Evolutionary conservation across 768 basidiomycete species (phyloP), one percentile per base, ranked within the genome.

Genomic region (Chalciporus pseudorubinellus): DNA sequence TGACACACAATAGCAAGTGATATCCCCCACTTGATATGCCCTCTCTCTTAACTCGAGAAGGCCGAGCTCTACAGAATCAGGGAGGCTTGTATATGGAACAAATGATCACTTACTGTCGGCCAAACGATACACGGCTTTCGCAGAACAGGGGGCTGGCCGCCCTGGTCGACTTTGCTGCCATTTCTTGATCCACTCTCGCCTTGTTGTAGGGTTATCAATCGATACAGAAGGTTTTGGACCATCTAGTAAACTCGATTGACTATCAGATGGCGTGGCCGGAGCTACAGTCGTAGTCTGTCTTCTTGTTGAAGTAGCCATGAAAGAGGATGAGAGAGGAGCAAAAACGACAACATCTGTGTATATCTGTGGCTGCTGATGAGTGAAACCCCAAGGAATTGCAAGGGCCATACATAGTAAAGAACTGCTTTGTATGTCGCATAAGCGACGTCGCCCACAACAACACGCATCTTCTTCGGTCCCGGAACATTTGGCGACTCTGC

Each of bases 291-390:
- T 45, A 34, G 19, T 50, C 29, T 3, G 52, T 48, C 39, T 59
- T 54, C 48, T 55, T 33, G 52, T 54, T 24, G 58, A 34, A 48
- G 53, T 43, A 18, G 60, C 39, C 14, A 67, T 59, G 56, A 88
- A 87, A 28, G 82, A 79, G 6, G 92, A 94, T 0, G 89, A 82
- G 16, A 94, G 72, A 0, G 92, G 92, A 0, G 92, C 89, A 57
- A 94, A 94, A 24, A 84, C 77, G 56, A 94, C 87, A 22, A 77
- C 78, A 60, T 92, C 89, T 14, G 92, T 94, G 65, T 94, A 95
- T 21, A 94, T 72, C 91, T 92, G 58, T 4, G 38, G 41, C 10
- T 11, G 33, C 4, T 12, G 12, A 34, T 64, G 39, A 58, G 51
- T 28, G 5, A n/a, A 22, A 38, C 13, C 47, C 10, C 34, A 51